Evolutionary conservation across 2,329 filamentous ascomycete genomes (phyloP).

Genomic region (Trichophyton benhamiae): DNA sequence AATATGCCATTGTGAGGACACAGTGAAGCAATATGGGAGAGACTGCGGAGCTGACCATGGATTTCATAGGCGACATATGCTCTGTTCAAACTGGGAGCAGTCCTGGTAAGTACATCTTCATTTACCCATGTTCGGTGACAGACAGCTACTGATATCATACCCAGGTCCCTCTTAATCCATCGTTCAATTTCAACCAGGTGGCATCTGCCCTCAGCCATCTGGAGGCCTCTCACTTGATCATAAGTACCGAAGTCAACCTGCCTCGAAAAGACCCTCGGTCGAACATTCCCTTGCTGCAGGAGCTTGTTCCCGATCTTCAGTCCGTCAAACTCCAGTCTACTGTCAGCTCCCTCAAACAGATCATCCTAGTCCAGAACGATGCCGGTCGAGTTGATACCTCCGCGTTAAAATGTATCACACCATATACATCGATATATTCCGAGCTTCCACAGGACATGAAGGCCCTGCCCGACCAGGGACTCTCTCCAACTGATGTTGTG

Average conservation of each 20-base stretch:
- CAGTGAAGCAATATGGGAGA: neutral
- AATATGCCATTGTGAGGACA: conserved; percentile 58
- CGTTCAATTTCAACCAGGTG: conserved; percentile 71
- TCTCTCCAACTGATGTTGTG: conserved; percentile 57
- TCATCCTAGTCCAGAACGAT: conserved; percentile 74
- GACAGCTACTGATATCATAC: neutral
- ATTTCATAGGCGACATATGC: conserved; percentile 55
- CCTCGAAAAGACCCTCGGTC: conserved; percentile 51
- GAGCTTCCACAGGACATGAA: conserved; percentile 30
- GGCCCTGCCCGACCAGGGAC: conserved; percentile 34
- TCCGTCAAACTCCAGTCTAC: conserved; percentile 39
- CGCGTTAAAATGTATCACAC: conserved; percentile 32
- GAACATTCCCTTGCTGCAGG: conserved; percentile 46
- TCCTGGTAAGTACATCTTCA: conserved; percentile 46
- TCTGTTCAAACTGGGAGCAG: conserved; percentile 83
- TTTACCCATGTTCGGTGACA: neutral
- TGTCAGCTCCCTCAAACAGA: conserved; percentile 56
- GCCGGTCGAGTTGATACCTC: conserved; percentile 39
- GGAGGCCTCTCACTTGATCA: conserved; percentile 58
- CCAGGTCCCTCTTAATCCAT: conserved; percentile 77
- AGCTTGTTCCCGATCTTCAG: conserved; percentile 41
- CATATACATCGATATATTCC: conserved; percentile 37
- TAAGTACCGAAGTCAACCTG: conserved; percentile 78
- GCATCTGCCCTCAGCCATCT: conserved; percentile 67
- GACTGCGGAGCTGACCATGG: conserved; percentile 1